phyloP scores from a whole-genome alignment of 306 rosid species.

The Rubus idaeus region DNA sequence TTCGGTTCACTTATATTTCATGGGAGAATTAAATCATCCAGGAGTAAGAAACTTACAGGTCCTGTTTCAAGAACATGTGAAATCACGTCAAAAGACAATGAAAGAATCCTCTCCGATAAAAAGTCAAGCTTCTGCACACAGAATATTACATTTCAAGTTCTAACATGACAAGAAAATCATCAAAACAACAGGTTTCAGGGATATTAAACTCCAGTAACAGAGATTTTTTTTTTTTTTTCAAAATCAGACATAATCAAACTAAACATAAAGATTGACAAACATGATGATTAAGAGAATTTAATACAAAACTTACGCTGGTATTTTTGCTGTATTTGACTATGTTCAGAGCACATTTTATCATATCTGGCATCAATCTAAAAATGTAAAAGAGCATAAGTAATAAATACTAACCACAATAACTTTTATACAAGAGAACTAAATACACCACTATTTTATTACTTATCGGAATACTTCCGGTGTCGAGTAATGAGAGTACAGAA shows the following conservation, averaged over 20 bases:
- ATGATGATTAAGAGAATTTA: constrained; percentile 9
- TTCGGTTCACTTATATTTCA: neutral
- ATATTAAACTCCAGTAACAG: neutral
- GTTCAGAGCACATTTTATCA: constrained; percentile 57
- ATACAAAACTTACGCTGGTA: constrained; percentile 51
- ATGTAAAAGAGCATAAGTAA: constrained; percentile 17
- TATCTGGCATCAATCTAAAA: constrained; percentile 89
- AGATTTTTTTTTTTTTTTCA: neutral
- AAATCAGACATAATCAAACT: constrained; percentile 16
- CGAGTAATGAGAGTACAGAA: constrained; percentile 74
- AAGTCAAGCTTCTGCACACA: constrained; percentile 64
- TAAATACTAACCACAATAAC: constrained; percentile 23
- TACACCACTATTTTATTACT: constrained; percentile 46
- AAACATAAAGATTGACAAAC: neutral
- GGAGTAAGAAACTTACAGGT: constrained; percentile 50
- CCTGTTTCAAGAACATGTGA: constrained; percentile 87
- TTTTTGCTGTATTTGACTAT: constrained; percentile 60
- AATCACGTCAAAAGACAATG: constrained; percentile 77
- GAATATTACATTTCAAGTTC: constrained; percentile 27
- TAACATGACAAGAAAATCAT: constrained; percentile 6
- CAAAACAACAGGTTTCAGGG: neutral
- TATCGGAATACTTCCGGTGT: constrained; percentile 79
- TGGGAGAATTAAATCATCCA: neutral
- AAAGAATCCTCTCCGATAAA: constrained; percentile 70
- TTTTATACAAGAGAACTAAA: constrained; percentile 16